These are phyloP conservation scores for Starmera caribaea DNA, from an alignment of 805 yeast species.

Conservation along the genomic window DNA sequence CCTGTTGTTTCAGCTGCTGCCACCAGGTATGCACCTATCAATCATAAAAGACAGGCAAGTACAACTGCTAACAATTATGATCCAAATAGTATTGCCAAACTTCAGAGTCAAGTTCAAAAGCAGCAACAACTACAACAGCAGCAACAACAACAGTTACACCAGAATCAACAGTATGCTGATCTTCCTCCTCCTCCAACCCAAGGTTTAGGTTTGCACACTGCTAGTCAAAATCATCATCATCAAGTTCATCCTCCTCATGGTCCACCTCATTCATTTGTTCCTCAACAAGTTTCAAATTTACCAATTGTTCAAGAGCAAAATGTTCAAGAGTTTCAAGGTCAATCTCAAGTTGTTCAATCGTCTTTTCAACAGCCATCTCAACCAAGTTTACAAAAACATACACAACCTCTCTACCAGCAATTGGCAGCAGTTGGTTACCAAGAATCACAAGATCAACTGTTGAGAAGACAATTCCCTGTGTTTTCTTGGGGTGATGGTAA, in stretches of 20 bases:
- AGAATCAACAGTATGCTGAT: not conserved
- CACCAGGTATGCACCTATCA: conserved; percentile 31
- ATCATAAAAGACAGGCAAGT: conserved; percentile 19
- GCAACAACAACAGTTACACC: not conserved
- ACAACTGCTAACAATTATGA: conserved; percentile 20
- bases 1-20: conserved; percentile 15
- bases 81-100: conserved; percentile 15
- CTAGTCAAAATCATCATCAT: no score
- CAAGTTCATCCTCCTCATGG: not conserved
- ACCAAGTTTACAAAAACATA: not conserved
- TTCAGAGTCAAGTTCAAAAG: conserved; percentile 2
- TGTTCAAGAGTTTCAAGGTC: not conserved
- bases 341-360: not conserved
- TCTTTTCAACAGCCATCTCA: conserved; percentile 1
- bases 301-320: conserved; percentile 1
- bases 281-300: conserved; percentile 2
- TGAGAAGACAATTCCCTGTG: conserved; percentile 62
- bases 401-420: conserved; percentile 10
- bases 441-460: conserved; percentile 29
- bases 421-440: not conserved
- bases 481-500: conserved; percentile 53
- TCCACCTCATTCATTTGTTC: not conserved
- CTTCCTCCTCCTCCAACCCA: not conserved
- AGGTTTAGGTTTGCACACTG: not conserved
- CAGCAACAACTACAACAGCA: conserved; percentile 1